Conservation (phyloP, 441 rosid genomes). For the Viola pubescens region DNA sequence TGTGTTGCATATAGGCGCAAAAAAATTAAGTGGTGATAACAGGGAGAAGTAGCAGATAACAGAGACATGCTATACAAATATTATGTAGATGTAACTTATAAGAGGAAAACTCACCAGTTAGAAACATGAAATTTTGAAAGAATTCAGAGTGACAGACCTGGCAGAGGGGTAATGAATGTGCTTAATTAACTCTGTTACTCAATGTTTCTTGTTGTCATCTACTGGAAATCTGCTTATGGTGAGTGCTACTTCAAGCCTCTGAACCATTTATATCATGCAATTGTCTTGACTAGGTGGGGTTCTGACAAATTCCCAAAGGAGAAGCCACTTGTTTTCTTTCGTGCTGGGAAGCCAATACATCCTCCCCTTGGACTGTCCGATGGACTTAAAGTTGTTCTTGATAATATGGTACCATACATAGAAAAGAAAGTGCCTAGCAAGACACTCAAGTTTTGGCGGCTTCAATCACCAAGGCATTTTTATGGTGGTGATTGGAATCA, state of each 20-base stretch:
- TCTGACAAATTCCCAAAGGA: conserved; percentile 81
- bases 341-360: conserved; percentile 52
- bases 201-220: no score
- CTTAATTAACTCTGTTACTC: no score
- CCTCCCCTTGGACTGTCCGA: conserved; percentile 64
- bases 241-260: neutral
- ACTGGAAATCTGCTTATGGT: neutral
- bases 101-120: no score
- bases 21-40: no score
- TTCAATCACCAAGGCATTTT: conserved; percentile 67
- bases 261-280: neutral
- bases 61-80: no score
- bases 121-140: no score
- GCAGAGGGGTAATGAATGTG: no score
- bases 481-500: conserved; percentile 35
- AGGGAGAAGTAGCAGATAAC: no score
- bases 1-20: no score
- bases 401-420: conserved; percentile 61
- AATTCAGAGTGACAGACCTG: no score
- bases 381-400: conserved; percentile 69
- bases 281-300: conserved; percentile 62
- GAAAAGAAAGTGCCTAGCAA: conserved; percentile 46
- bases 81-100: no score
- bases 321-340: conserved; percentile 73
- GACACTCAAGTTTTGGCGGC: conserved; percentile 79